A percentile compares a stretch with the other conserved stretches of the same genome.
phyloP scores from a whole-genome alignment of 257 asterid species.

The Solanum gracilifrons region DNA sequence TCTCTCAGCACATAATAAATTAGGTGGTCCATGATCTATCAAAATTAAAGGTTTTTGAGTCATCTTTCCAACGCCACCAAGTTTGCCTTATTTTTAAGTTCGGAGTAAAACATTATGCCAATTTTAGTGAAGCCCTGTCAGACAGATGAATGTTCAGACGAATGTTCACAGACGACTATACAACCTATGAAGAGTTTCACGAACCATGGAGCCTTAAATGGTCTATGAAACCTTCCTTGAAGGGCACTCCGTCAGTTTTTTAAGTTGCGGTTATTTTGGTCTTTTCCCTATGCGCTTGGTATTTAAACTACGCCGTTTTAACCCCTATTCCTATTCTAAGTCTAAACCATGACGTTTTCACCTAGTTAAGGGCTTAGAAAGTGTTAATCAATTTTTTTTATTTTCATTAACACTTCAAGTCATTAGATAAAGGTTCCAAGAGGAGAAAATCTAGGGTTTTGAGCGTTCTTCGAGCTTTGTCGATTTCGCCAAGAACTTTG shows the following conservation, averaged over 20 bases:
- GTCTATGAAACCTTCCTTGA: background rate
- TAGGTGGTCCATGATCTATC: background rate
- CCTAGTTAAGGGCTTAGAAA: background rate
- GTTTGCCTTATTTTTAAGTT: background rate
- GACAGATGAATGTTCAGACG: background rate
- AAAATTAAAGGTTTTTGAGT: background rate
- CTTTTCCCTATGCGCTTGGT: background rate
- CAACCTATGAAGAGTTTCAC: background rate
- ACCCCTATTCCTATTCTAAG: background rate
- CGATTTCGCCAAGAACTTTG: background rate
- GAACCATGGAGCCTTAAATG: background rate
- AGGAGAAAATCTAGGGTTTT: background rate
- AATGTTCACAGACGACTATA: no score
- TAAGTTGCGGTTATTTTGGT: background rate
- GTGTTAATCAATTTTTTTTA: background rate
- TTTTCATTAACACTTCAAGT: background rate
- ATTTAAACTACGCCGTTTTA: no score
- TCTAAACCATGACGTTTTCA: background rate
- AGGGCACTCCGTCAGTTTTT: background rate
- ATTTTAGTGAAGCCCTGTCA: background rate
- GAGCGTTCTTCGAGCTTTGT: background rate
- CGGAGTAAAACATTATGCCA: background rate
- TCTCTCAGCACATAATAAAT: background rate
- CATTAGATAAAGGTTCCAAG: background rate
- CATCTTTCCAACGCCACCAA: background rate